Evolutionary conservation across 2,329 filamentous ascomycete genomes (phyloP).

Genomic region (Phyllosticta citrichinensis): DNA sequence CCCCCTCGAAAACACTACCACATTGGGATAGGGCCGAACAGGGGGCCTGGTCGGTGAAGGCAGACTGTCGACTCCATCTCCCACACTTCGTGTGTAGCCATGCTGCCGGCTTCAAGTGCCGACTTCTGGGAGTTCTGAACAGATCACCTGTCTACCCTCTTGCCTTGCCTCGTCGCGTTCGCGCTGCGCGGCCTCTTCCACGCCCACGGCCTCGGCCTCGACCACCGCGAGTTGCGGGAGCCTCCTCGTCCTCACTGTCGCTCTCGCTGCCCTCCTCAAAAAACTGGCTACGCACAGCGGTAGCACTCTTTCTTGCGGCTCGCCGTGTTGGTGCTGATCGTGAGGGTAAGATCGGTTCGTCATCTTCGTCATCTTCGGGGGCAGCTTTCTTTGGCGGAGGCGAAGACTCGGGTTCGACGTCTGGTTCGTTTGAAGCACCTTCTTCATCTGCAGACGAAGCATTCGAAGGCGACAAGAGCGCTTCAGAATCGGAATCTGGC

Average conservation of each 20-base stretch:
- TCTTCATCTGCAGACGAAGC: background rate
- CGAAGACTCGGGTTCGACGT: background rate
- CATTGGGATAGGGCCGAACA: too few species aligned
- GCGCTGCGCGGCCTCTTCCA: background rate
- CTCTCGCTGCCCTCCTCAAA: constrained; percentile 2
- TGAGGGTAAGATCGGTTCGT: background rate
- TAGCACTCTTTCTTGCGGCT: constrained; percentile 11
- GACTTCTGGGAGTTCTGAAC: too few species aligned
- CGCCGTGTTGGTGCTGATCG: background rate
- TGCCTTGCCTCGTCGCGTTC: background rate
- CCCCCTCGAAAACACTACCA: too few species aligned
- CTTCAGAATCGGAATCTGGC: background rate
- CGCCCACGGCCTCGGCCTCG: background rate
- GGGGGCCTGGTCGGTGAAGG: too few species aligned
- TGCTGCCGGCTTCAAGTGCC: too few species aligned
- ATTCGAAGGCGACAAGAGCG: background rate
- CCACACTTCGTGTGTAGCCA: too few species aligned
- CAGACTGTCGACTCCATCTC: too few species aligned
- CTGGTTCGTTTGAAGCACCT: background rate
- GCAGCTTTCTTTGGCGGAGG: background rate
- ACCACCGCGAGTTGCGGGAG: background rate
- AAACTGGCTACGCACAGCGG: constrained; percentile 12
- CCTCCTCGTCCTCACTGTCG: background rate
- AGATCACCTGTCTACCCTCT: background rate
- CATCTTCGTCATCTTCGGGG: background rate